Conservation (phyloP, 148 eudicot species). For the Rhododendron vialii region DNA sequence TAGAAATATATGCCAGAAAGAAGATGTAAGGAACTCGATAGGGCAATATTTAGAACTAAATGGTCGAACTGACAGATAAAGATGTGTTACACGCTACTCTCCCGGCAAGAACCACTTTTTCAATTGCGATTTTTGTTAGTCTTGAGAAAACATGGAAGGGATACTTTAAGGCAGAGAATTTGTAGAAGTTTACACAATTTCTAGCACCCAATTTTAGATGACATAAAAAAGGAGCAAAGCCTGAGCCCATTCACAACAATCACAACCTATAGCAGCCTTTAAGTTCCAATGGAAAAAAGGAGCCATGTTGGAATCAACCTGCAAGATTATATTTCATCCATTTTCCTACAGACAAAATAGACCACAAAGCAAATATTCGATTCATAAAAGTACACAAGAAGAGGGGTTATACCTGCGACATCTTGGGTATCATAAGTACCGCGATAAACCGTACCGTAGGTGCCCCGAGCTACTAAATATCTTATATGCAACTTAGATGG, state of each 20-base stretch:
- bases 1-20: not conserved
- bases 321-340: not conserved
- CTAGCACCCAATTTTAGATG: not conserved
- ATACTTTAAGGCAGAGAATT: not conserved
- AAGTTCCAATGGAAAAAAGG: not conserved
- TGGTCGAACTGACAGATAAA: not conserved
- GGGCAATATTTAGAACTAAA: not conserved
- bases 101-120: not conserved
- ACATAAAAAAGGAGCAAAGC: not conserved
- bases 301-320: not conserved
- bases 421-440: conserved; percentile 72
- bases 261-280: not conserved
- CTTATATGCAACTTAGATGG: conserved; percentile 63
- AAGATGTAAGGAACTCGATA: not conserved
- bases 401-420: conserved; percentile 64
- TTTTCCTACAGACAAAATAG: not conserved
- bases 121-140: not conserved
- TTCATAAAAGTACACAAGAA: not conserved
- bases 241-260: not conserved
- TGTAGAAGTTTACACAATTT: not conserved
- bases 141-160: not conserved
- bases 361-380: not conserved
- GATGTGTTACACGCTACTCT: too few relatives aligned
- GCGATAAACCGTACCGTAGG: conserved; percentile 71
- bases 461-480: conserved; percentile 69